Evolutionary conservation across 2,329 filamentous ascomycete genomes (phyloP).

Genomic region (Tricladium varicosporioides): DNA sequence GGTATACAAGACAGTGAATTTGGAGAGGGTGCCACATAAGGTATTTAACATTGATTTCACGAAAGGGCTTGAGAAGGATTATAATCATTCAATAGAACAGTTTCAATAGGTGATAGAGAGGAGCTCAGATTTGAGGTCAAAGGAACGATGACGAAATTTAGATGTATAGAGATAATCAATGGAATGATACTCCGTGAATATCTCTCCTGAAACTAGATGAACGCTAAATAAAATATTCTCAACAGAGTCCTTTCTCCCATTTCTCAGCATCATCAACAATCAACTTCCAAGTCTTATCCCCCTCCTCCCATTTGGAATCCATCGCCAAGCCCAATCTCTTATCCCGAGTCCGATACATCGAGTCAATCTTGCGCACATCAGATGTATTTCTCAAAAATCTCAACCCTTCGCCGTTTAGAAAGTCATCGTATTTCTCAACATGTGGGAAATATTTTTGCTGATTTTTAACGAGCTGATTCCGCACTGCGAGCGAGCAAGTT

Average conservation of each 20-base stretch:
- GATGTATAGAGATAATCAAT: no score
- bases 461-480: conserved; percentile 13
- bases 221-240: no score
- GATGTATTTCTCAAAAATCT: conserved; percentile 41
- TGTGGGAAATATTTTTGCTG: conserved; percentile 14
- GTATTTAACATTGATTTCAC: no score
- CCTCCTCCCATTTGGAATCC: conserved; percentile 40
- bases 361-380: conserved; percentile 44
- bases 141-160: no score
- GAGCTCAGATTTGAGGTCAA: no score
- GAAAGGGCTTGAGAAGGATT: no score
- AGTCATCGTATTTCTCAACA: conserved; percentile 10
- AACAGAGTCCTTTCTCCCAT: neutral
- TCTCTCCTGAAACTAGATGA: no score
- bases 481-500: conserved; percentile 14
- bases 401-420: conserved; percentile 33
- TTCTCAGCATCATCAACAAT: conserved; percentile 14
- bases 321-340: conserved; percentile 23
- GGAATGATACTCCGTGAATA: no score
- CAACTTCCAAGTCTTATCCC: conserved; percentile 35
- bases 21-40: no score
- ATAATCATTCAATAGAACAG: no score
- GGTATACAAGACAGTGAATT: no score
- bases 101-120: no score
- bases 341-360: conserved; percentile 44